Conservation (phyloP, 106 monocot genomes). For the Agapanthus africanus region DNA sequence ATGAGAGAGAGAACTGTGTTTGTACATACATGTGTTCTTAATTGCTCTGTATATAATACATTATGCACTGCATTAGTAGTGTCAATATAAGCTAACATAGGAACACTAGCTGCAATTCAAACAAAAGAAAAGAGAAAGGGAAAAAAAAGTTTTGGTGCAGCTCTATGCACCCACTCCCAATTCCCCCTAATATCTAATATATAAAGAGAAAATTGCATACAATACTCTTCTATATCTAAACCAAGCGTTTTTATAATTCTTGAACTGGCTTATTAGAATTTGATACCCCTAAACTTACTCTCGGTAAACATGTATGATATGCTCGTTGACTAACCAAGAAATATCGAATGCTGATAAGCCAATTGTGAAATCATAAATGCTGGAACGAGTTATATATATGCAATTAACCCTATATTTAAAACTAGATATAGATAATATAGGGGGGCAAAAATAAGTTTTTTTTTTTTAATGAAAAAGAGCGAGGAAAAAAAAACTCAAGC, state of each 20-base stretch:
- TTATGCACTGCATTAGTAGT: conserved; percentile 3
- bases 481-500: conserved; percentile 14
- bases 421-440: not conserved
- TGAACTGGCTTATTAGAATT: no score
- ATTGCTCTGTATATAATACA: conserved; percentile 7
- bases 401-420: not conserved
- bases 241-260: no score
- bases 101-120: conserved; percentile 6
- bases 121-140: not conserved
- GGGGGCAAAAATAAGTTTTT: not conserved
- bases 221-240: no score
- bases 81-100: not conserved
- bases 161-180: conserved; percentile 6
- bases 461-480: not conserved
- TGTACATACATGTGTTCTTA: conserved; percentile 2
- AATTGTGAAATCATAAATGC: not conserved
- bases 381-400: not conserved
- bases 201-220: not conserved
- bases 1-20: conserved; percentile 1
- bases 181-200: not conserved
- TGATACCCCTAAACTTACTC: no score
- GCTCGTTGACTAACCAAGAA: no score
- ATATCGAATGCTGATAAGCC: no score
- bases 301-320: no score
- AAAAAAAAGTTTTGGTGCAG: not conserved